Base-by-base conservation (phyloP, 306 rosid genomes). In the Vigna nakashimae region DNA sequence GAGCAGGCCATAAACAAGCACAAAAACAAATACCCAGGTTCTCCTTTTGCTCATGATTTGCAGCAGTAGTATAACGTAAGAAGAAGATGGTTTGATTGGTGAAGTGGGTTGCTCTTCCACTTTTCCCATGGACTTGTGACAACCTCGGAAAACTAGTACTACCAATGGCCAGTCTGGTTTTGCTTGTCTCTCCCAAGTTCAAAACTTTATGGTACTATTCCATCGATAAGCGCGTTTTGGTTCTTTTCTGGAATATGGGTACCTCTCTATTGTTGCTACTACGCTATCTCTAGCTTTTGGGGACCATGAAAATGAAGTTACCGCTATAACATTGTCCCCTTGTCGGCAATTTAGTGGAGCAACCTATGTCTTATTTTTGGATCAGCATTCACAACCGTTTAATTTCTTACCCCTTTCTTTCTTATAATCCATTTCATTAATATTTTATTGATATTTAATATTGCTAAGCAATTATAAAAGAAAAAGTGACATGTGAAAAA, bases 11-110 rank as follows among this genome's bases (percentile, higher is more conserved):
- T 89, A 91, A 1, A 86, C 87, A 5, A 85, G 42, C 59, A 88
- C 84, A 42, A 89, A 86, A 3, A 88, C 14, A 50, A 84, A 90
- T 51, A 84, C 90, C 97, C 97, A 92, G 5, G 85, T 86, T 63
- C 87, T 88, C 76, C 89, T 87, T 82, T 84, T 86, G 87, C 97
- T 86, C 93, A 87, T 85, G 17, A 82, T 50, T 40, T 65, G 62
- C 2, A 88, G 82, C 36, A 85, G 60, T 15, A 84, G 42, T 17
- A 84, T 42, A 76, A 10, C 1, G 75, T 88, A 82, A 11, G 82
- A 71, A 2, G 87, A 30, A 0, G 87, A 83, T 15, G 22, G 18
- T 9, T 60, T 17, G 26, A 1, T 2, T 30, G 40, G 7, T 57
- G 64, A 57, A 57, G n/a, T 82, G 65, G 77, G 62, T 34, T 84